These are phyloP conservation scores for Annona cherimola DNA, from an alignment of 164 flowering plant species.

Conservation along the genomic window DNA sequence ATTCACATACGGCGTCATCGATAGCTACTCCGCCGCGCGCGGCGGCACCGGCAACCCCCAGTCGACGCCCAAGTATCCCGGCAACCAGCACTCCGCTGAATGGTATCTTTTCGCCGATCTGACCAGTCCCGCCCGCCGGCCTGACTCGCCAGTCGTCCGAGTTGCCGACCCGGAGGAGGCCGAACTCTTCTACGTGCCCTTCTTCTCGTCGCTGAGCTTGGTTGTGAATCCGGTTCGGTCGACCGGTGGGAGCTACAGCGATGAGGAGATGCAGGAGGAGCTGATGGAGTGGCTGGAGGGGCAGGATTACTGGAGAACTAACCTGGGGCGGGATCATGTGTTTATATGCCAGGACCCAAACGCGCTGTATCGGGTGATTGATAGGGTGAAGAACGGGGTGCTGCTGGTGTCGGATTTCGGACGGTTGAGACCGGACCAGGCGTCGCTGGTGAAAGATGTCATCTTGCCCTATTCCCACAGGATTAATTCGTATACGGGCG, in stretches of 20 bases:
- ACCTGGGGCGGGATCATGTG: constrained; percentile 89
- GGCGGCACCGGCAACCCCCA: constrained; percentile 11
- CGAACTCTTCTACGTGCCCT: constrained; percentile 87
- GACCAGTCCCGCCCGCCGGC: constrained; percentile 29
- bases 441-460: constrained; percentile 85
- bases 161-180: constrained; percentile 81
- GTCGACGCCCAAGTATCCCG: constrained; percentile 58
- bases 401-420: constrained; percentile 90
- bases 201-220: constrained; percentile 85
- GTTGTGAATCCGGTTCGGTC: constrained; percentile 71
- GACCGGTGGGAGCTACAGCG: constrained; percentile 41
- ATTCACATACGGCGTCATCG: constrained; percentile 84
- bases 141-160: constrained; percentile 38
- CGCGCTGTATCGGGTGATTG: constrained; percentile 71
- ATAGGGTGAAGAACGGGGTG: constrained; percentile 70
- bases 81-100: constrained; percentile 92
- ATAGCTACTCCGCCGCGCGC: constrained; percentile 64
- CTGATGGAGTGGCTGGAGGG: constrained; percentile 77
- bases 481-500: constrained; percentile 63
- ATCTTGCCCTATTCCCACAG: constrained; percentile 88
- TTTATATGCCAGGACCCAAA: constrained; percentile 91
- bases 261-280: constrained; percentile 78
- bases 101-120: constrained; percentile 80
- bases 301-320: constrained; percentile 79
- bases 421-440: constrained; percentile 66